Base-by-base conservation (phyloP, 805 yeast genomes). In the Groenewaldozyma salmanticensis region DNA sequence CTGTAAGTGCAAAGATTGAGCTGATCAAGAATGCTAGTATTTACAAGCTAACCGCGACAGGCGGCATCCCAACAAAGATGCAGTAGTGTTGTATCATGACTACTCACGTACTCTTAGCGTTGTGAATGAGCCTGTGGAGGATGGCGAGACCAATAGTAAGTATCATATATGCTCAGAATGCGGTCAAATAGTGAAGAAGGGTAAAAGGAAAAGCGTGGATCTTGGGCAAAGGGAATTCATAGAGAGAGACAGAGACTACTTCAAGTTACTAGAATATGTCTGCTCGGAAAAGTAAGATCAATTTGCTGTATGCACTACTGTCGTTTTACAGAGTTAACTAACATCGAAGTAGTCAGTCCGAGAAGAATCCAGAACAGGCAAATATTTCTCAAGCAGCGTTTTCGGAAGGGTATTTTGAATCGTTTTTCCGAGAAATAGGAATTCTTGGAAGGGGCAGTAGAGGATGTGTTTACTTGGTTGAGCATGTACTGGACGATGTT, bases 381-480 rank as follows among this genome's bases (percentile, higher is more conserved):
- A 43, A 52, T 17, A 57, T 55, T 18, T 52, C 58, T 3, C 44
- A 44, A 13, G 33, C 40, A 4, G 67, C 87, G 3, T 83, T 85
- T 53, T 79, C 82, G 37, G 94, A 81, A 46, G 95, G 94, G 2
- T 87, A 87, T 56, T 87, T 80, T 51, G 66, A 70, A 17, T 75
- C 58, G 21, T 63, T 87, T 56, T 87, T 87, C 62, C 69, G 66
- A 32, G 71, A 74, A 24, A 61, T 77, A 11, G 69, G 74, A 1
- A 61, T 72, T 2, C 60, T 87, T 11, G 96, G 96, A 0, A 70
- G 80, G 27, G 96, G 96, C 0, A 82, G 94, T 4, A 75, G 85
- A 50, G 95, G 95, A 0, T 75, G 80, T 21, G 96, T 87, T 6
- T 81, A 73, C 53, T 77, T 85, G 54, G 96, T 87, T 4, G 85